Base-by-base conservation (phyloP, 768 basidiomycete genomes). In the Solioccasus polychromus region DNA sequence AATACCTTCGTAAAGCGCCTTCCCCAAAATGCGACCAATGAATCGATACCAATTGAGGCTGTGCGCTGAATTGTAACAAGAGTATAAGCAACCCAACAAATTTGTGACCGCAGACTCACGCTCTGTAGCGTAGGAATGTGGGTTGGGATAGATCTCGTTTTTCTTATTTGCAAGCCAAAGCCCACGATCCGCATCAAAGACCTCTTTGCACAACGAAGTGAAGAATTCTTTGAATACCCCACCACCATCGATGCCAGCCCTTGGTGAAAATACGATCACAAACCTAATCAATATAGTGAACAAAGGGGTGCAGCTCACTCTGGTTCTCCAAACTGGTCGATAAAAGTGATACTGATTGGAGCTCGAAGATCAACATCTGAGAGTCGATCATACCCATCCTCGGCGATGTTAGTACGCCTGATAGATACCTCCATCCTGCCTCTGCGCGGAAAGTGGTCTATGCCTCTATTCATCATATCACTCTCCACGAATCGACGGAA, bases 171-270 rank as follows among this genome's bases (percentile, higher is more conserved):
- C 82, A 22, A 95, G 72, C 96, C 96, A 99, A 5, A 99, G 70
- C 9, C 96, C 96, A 5, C 92, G 82, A 59, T 98, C 83, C 2
- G 88, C 86, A 58, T 99, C 92, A 50, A 99, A 98, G 0, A 89
- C 95, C 62, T 98, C 95, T 59, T 88, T 92, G 46, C 84, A 85
- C 15, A 99, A 66, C 12, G 87, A 90, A 2, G 93, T 99, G 58
- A 98, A 79, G 55, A 98, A 96, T 64, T 98, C 96, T 63, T 98
- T 99, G 74, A 96, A 98, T 5, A 98, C 84, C 0, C 96, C 96
- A 3, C 96, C 94, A 2, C 95, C 94, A 52, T 97, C 95, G 25
- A 98, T 95, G 0, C 94, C 95, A 15, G 85, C 83, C 63, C 88
- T 89, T 35, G 3, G 35, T 36, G 11, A 17, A 2, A 24, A 25